A percentile compares a stretch with the other conserved stretches of the same genome.
Evolutionary conservation across 2,329 filamentous ascomycete species (phyloP).

Genomic region (Ophiostoma sp.): DNA sequence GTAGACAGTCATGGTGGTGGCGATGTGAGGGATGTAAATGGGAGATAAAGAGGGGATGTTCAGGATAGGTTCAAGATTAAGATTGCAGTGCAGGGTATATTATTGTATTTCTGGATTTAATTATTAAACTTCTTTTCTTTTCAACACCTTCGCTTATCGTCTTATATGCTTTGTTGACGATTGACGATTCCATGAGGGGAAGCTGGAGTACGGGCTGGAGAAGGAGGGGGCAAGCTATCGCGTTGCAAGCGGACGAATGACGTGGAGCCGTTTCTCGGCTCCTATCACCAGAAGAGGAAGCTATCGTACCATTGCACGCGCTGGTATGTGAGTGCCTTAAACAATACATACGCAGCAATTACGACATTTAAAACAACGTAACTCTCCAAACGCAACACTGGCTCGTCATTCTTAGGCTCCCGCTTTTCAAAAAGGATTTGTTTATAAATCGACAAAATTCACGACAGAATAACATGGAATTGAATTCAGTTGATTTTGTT

Average conservation of each 20-base stretch:
- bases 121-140: neutral
- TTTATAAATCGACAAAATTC: neutral
- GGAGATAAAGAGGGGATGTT: neutral
- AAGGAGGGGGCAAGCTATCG: constrained; percentile 7
- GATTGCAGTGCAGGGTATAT: neutral
- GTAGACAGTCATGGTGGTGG: constrained; percentile 30
- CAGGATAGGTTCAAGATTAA: neutral
- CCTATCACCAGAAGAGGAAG: neutral
- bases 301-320: neutral
- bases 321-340: neutral
- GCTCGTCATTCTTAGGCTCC: neutral
- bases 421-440: neutral
- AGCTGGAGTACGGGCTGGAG: neutral
- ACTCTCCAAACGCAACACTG: neutral
- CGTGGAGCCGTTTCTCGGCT: neutral
- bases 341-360: neutral
- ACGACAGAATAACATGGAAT: neutral
- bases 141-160: neutral
- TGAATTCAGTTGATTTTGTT: neutral
- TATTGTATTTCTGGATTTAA: neutral
- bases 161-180: neutral
- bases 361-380: neutral
- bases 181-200: neutral
- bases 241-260: neutral
- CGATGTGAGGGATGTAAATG: neutral